These are phyloP conservation scores for Nyctanthes arbortristis DNA, from an alignment of 257 asterid genomes.

Conservation along the genomic window DNA sequence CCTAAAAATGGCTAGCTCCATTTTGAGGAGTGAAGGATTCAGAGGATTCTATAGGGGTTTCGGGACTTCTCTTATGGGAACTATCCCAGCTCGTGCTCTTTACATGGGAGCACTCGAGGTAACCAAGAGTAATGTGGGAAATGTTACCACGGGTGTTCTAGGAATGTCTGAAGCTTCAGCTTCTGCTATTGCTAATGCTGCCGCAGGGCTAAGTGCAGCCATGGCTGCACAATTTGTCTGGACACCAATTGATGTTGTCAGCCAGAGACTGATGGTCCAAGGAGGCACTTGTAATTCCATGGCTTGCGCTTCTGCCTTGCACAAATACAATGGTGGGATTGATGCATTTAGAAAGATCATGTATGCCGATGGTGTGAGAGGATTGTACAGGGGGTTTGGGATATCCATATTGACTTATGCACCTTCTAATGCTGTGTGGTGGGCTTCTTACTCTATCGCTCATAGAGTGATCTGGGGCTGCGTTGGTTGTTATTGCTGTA, in stretches of 20 bases:
- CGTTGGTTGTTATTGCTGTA: slow-evolving; percentile 57
- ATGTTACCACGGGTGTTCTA: slow-evolving; percentile 45
- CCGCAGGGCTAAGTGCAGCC: slow-evolving; percentile 91
- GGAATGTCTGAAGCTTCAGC: slow-evolving; percentile 81
- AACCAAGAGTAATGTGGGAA: slow-evolving; percentile 84
- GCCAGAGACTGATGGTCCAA: slow-evolving; percentile 98
- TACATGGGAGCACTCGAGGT: slow-evolving; percentile 97
- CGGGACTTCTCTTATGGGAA: slow-evolving; percentile 91
- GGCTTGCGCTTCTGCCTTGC: slow-evolving; percentile 46
- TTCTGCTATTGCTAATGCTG: slow-evolving; percentile 81
- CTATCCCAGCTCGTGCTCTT: slow-evolving; percentile 94
- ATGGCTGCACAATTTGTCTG: slow-evolving; percentile 98
- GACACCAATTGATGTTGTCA: slow-evolving; percentile 95
- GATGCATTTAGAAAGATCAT: slow-evolving; percentile 84
- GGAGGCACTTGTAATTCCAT: slow-evolving; percentile 39
- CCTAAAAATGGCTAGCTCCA: slow-evolving; percentile 71
- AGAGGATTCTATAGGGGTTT: slow-evolving; percentile 91
- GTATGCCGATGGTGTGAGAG: slow-evolving; percentile 63
- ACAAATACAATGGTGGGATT: slow-evolving; percentile 74
- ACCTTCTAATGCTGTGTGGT: slow-evolving; percentile 98
- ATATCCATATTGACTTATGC: slow-evolving; percentile 92
- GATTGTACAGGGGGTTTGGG: slow-evolving; percentile 94
- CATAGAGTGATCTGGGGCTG: slow-evolving; percentile 71
- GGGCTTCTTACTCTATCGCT: slow-evolving; percentile 88
- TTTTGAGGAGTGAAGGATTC: slow-evolving; percentile 63